Evolutionary conservation across 2,329 filamentous ascomycete species (phyloP).

Genomic region (Exutisphaerella laricina): DNA sequence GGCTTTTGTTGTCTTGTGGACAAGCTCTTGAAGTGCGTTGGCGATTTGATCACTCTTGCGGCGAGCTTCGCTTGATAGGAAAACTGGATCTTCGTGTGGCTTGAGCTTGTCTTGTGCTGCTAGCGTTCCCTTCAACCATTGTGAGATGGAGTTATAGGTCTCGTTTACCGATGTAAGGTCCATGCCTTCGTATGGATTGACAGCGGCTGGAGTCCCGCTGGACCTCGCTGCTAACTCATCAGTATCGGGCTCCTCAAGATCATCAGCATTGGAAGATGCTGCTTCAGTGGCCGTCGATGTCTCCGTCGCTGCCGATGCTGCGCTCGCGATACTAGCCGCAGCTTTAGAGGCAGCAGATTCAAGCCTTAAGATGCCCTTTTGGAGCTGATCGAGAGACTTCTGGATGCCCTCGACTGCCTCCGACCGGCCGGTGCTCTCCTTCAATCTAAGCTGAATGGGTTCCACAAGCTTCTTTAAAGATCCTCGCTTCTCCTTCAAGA

Average conservation of each 20-base stretch:
- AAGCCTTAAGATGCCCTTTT: constrained; percentile 64
- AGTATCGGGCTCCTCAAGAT: constrained; percentile 67
- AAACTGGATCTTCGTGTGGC: constrained; percentile 65
- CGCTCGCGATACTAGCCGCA: constrained; percentile 37
- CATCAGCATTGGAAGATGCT: constrained; percentile 55
- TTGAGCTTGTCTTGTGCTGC: constrained; percentile 65
- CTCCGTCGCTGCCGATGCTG: constrained; percentile 37
- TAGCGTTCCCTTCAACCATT: constrained; percentile 72
- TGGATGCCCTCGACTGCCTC: constrained; percentile 62
- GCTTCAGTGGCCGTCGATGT: constrained; percentile 32
- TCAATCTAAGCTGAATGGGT: constrained; percentile 69
- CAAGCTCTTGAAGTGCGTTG: constrained; percentile 62
- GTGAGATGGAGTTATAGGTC: constrained; percentile 55
- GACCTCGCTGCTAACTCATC: constrained; percentile 38
- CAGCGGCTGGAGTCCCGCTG: constrained; percentile 34
- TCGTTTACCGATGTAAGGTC: constrained; percentile 64
- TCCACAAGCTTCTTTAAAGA: constrained; percentile 70
- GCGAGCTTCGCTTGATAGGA: constrained; percentile 66
- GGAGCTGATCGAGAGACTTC: constrained; percentile 64
- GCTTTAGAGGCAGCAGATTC: constrained; percentile 65
- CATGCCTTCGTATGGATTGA: constrained; percentile 63
- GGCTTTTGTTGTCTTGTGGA: constrained; percentile 46
- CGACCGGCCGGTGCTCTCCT: constrained; percentile 67
- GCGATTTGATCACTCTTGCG: constrained; percentile 65
- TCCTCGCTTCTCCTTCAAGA: constrained; percentile 70